These are phyloP conservation scores for Leishmania martiniquensis DNA, from an alignment of 208 protist species.

Conservation along the genomic window DNA sequence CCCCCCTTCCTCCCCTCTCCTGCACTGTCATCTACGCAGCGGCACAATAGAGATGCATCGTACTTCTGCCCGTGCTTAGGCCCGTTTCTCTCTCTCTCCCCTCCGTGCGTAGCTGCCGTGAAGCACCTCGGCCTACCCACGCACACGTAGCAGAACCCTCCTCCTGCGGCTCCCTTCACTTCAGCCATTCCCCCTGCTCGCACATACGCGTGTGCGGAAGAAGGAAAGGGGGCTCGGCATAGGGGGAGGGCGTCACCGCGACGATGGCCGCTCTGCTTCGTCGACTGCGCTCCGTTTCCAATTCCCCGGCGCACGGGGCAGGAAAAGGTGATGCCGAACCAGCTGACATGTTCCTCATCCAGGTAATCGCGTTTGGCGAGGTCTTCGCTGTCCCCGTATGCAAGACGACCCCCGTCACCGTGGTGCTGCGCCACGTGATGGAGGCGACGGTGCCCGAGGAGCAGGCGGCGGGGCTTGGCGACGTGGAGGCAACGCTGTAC, in stretches of 20 bases:
- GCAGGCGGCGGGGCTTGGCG: conserved; percentile 26
- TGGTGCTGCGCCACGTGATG: conserved; percentile 51
- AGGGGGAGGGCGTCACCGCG: background rate
- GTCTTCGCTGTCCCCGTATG: conserved; percentile 46
- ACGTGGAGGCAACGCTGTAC: conserved; percentile 47
- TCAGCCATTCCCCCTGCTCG: background rate
- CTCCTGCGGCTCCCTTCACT: no score
- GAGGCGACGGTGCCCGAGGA: conserved; percentile 41
- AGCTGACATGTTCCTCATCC: conserved; percentile 16
- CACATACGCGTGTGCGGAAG: background rate
- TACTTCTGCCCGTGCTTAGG: background rate
- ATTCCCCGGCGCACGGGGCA: conserved; percentile 2
- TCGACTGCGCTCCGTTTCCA: conserved; percentile 8
- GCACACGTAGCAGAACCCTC: background rate
- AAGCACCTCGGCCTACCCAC: background rate
- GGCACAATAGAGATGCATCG: background rate
- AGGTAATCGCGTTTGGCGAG: conserved; percentile 27
- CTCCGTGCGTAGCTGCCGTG: background rate
- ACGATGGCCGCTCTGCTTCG: conserved; percentile 11
- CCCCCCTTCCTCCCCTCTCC: background rate
- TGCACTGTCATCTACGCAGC: background rate
- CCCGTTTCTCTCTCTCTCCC: background rate
- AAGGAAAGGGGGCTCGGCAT: background rate
- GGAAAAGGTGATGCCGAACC: background rate
- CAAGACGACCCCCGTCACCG: conserved; percentile 30